A percentile compares a stretch with the other conserved stretches of the same genome.
Conservation (phyloP, 1,284 basidiomycete genomes). For the Apiotrichum laibachii region DNA sequence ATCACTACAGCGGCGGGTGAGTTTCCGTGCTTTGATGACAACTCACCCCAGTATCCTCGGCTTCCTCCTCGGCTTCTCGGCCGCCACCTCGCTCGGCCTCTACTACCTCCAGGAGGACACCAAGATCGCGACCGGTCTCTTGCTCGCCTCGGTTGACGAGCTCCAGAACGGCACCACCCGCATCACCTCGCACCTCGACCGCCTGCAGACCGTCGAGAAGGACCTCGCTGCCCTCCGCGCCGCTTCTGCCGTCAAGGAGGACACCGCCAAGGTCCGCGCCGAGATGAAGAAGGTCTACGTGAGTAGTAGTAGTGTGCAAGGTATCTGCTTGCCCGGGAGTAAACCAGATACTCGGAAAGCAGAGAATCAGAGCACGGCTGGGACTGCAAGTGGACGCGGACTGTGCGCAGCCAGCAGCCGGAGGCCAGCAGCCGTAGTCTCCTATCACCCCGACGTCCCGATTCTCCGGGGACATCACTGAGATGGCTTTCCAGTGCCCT, state of each 20-base stretch:
- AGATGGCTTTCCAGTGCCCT: too few relatives aligned
- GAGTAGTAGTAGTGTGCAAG: slow-evolving; percentile 22
- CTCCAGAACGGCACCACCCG: slow-evolving; percentile 75
- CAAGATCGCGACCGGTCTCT: slow-evolving; percentile 73
- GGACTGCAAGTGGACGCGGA: too few relatives aligned
- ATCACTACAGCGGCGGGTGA: slow-evolving; percentile 65
- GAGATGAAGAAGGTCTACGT: slow-evolving; percentile 80
- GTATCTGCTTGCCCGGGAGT: too few relatives aligned
- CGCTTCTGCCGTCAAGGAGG: slow-evolving; percentile 69
- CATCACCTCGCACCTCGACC: slow-evolving; percentile 77
- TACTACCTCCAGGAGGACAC: slow-evolving; percentile 88
- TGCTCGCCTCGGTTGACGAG: slow-evolving; percentile 82
- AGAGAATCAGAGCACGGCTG: too few relatives aligned
- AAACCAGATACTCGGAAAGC: too few relatives aligned
- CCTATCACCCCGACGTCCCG: too few relatives aligned
- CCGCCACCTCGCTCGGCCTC: slow-evolving; percentile 60
- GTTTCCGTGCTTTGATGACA: slow-evolving; percentile 27
- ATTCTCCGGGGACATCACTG: neutral
- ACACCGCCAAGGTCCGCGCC: slow-evolving; percentile 66
- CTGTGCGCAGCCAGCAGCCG: too few relatives aligned
- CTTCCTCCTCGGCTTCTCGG: slow-evolving; percentile 60
- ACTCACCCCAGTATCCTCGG: slow-evolving; percentile 66
- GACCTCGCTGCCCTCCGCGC: slow-evolving; percentile 74
- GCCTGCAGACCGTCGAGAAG: slow-evolving; percentile 84
- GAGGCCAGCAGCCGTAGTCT: too few relatives aligned